A percentile compares a stretch with the other conserved stretches of the same genome.
These are phyloP conservation scores for Lodderomyces margitis DNA, from an alignment of 1,139 yeast genomes.

Conservation along the genomic window DNA sequence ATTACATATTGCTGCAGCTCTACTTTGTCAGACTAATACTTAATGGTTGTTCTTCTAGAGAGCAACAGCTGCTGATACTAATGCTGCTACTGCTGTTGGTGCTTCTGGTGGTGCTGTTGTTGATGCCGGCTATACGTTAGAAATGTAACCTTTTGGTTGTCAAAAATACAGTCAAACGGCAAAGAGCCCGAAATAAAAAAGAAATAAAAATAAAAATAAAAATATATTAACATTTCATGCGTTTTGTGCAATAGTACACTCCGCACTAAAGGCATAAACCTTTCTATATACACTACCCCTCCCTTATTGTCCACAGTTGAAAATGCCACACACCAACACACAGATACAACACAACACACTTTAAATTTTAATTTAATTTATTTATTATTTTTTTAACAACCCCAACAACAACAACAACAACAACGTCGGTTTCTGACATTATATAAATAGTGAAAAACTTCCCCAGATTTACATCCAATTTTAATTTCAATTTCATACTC, in stretches of 20 bases:
- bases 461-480: neutral
- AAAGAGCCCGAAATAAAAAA: neutral
- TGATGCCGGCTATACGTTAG: too few species aligned
- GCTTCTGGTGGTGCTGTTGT: too few species aligned
- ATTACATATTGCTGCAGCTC: too few species aligned
- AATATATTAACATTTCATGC: neutral
- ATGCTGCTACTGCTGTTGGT: too few species aligned
- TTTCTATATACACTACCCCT: conserved; percentile 2
- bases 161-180: neutral
- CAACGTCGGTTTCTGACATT: too few species aligned
- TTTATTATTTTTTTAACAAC: neutral
- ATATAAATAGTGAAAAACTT: neutral
- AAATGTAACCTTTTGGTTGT: too few species aligned
- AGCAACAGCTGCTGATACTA: too few species aligned
- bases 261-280: neutral
- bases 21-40: too few species aligned
- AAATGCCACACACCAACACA: neutral
- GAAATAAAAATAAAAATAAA: neutral
- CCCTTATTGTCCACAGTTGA: neutral
- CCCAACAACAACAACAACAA: too few species aligned
- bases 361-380: neutral
- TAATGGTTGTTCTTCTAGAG: too few species aligned
- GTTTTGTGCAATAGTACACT: neutral
- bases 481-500: too few species aligned
- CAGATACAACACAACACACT: neutral